Percentiles rank a stretch among this genome's conserved stretches.
phyloP scores from a whole-genome alignment of 1,284 basidiomycete species.

The Trichosporon sp. region DNA sequence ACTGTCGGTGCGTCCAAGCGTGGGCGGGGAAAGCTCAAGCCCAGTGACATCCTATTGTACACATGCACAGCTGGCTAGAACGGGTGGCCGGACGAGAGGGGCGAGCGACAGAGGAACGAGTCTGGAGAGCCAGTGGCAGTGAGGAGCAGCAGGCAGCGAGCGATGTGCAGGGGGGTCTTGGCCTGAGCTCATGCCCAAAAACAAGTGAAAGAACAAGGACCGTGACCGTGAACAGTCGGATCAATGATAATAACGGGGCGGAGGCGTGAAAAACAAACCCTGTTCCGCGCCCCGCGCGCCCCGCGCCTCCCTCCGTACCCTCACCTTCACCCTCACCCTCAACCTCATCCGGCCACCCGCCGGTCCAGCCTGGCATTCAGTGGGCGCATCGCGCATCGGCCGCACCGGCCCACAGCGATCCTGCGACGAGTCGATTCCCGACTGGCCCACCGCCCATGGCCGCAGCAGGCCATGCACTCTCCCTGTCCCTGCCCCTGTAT shows the following conservation, averaged over 20 bases:
- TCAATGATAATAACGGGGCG: background rate
- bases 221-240: background rate
- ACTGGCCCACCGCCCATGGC: background rate
- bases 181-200: background rate
- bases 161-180: background rate
- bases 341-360: background rate
- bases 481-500: background rate
- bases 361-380: background rate
- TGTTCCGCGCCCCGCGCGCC: background rate
- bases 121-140: background rate
- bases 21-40: background rate
- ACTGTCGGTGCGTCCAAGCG: background rate
- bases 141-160: background rate
- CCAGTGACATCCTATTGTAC: background rate
- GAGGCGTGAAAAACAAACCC: background rate
- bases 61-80: background rate
- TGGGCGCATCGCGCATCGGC: background rate
- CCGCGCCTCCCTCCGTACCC: background rate
- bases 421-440: background rate
- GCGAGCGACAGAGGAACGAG: background rate
- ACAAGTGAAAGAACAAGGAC: background rate
- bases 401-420: background rate
- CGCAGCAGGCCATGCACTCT: background rate
- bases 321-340: background rate
- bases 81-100: background rate